Conservation (phyloP, 805 yeast genomes). For the Kluyveromyces dobzhanskii region DNA sequence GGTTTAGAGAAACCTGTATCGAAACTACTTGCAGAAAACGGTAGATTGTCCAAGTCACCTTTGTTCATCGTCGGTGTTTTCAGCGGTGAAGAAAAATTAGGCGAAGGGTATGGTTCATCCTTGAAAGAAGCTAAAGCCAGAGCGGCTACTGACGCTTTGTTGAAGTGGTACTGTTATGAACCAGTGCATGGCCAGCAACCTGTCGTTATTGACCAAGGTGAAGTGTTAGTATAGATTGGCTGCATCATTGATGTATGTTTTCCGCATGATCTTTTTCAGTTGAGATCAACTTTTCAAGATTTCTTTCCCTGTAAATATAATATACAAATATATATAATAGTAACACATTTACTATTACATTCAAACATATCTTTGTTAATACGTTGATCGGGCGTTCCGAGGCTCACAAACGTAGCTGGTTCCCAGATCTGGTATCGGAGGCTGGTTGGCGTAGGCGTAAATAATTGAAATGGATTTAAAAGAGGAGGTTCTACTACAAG, state of each 20-base stretch:
- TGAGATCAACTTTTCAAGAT: background rate
- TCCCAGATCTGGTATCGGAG: too few relatives aligned
- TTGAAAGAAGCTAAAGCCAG: constrained; percentile 86
- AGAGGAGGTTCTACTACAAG: constrained; percentile 1
- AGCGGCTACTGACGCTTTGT: constrained; percentile 83
- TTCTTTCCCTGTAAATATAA: constrained; percentile 8
- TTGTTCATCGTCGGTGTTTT: constrained; percentile 88
- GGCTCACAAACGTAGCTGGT: too few relatives aligned
- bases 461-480: constrained; percentile 1
- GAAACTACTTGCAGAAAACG: constrained; percentile 85
- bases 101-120: constrained; percentile 92
- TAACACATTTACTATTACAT: background rate
- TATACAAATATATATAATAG: background rate
- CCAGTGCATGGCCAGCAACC: constrained; percentile 63
- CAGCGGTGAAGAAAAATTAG: constrained; percentile 71
- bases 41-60: constrained; percentile 76
- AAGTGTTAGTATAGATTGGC: constrained; percentile 31
- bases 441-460: too few relatives aligned
- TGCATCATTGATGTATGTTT: too few relatives aligned
- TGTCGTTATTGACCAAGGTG: constrained; percentile 35
- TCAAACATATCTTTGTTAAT: too few relatives aligned
- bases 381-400: too few relatives aligned
- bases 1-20: constrained; percentile 67
- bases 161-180: constrained; percentile 85
- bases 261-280: too few relatives aligned